phyloP scores from a whole-genome alignment of 2,329 filamentous ascomycete genomes.

The Ustulina deusta region DNA sequence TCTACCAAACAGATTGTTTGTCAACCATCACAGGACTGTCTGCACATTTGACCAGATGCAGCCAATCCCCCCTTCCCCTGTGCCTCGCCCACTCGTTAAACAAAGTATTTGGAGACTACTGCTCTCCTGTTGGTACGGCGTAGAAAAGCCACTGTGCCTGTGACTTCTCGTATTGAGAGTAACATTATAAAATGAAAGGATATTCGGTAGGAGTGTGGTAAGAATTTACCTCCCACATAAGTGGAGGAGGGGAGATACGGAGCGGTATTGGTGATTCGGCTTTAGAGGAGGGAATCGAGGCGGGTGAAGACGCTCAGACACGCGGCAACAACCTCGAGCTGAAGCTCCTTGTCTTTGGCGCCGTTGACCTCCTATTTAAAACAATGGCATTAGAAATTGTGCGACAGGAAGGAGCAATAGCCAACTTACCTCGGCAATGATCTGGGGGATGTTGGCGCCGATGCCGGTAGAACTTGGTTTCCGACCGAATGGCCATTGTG shows the following conservation, averaged over 20 bases:
- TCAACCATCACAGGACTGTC: slow-evolving; percentile 14
- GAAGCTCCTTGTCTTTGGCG: slow-evolving; percentile 92
- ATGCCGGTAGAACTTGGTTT: slow-evolving; percentile 84
- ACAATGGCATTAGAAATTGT: slow-evolving; percentile 25
- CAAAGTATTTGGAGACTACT: slow-evolving; percentile 26
- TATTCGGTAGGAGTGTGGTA: slow-evolving; percentile 19
- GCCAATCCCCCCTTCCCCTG: slow-evolving; percentile 18
- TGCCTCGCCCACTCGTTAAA: slow-evolving; percentile 23
- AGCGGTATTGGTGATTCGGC: slow-evolving; percentile 13
- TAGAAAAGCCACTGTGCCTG: slow-evolving; percentile 5
- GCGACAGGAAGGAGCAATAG: not conserved
- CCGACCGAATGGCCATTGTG: slow-evolving; percentile 95
- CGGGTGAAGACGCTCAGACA: slow-evolving; percentile 98
- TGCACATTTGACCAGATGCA: slow-evolving; percentile 6
- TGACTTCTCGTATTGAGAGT: slow-evolving; percentile 6
- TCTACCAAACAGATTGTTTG: slow-evolving; percentile 31
- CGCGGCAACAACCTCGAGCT: slow-evolving; percentile 95
- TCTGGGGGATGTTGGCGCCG: slow-evolving; percentile 90
- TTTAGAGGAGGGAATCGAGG: slow-evolving; percentile 91
- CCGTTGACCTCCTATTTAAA: slow-evolving; percentile 77
- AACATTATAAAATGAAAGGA: slow-evolving; percentile 26
- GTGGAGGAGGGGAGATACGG: slow-evolving; percentile 23
- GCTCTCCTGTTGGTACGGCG: slow-evolving; percentile 10
- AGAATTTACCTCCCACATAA: slow-evolving; percentile 13
- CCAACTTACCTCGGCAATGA: slow-evolving; percentile 76